Conservation (phyloP, 176 grass and related monocot species). For the Hsuehochloa calcarea region DNA sequence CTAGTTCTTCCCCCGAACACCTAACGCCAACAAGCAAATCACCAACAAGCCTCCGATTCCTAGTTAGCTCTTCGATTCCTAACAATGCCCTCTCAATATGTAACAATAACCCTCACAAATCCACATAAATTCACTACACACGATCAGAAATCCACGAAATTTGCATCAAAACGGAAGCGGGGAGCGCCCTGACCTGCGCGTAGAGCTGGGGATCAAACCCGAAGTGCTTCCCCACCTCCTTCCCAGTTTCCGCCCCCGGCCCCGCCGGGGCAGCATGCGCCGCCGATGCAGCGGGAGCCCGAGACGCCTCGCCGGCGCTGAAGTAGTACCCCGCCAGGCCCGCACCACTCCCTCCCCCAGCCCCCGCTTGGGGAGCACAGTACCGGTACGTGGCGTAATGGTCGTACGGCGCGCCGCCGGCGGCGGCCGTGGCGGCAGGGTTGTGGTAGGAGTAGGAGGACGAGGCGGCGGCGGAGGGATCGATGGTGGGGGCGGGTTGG, state of each 20-base stretch:
- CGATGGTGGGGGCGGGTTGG: conserved; percentile 2
- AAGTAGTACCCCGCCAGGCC: conserved; percentile 34
- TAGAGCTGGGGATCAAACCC: conserved; percentile 56
- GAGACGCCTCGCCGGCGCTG: conserved; percentile 25
- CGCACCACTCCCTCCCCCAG: background rate
- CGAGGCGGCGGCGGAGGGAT: background rate
- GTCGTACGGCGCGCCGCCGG: conserved; percentile 6
- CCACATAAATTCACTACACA: conserved; percentile 5
- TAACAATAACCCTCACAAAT: background rate
- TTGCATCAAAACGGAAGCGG: background rate
- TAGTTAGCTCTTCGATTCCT: background rate
- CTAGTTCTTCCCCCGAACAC: background rate
- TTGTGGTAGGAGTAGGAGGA: conserved; percentile 23
- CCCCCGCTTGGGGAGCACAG: background rate
- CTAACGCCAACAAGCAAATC: background rate
- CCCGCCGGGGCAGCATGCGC: background rate
- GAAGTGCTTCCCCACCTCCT: conserved; percentile 30
- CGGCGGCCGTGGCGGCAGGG: background rate
- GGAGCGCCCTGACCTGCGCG: conserved; percentile 36
- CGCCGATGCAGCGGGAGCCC: background rate
- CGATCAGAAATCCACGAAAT: background rate
- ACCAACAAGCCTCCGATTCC: background rate
- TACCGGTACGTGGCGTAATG: conserved; percentile 34
- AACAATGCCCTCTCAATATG: background rate
- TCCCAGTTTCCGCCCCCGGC: background rate